Conservation (phyloP, 352 stramenopile genomes). For the Plasmopara muralis region DNA sequence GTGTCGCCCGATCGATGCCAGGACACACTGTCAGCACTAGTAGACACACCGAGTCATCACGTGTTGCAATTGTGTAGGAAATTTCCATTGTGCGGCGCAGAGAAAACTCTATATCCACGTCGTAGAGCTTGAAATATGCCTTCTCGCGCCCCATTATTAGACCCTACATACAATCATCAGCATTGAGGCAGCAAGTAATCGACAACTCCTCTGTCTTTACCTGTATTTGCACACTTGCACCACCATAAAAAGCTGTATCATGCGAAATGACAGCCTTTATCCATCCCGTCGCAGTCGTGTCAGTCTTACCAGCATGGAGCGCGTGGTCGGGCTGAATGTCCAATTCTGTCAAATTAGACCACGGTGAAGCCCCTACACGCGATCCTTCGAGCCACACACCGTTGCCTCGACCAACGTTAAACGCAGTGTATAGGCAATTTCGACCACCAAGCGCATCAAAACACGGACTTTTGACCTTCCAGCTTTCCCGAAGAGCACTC, state of each 20-base stretch:
- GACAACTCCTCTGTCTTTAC: constrained; percentile 4
- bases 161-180: constrained; percentile 16
- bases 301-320: constrained; percentile 22
- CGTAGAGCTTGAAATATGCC: constrained; percentile 38
- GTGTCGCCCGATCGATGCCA: constrained; percentile 29
- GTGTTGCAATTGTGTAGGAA: constrained; percentile 30
- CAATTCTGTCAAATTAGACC: constrained; percentile 34
- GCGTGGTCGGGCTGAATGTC: constrained; percentile 25
- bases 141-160: constrained; percentile 26
- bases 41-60: constrained; percentile 24
- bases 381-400: constrained; percentile 25
- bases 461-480: constrained; percentile 29
- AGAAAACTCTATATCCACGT: constrained; percentile 35
- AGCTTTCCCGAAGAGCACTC: constrained; percentile 22
- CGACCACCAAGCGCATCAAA: constrained; percentile 29
- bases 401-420: constrained; percentile 29
- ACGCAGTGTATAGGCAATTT: constrained; percentile 34
- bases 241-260: constrained; percentile 32
- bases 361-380: constrained; percentile 4
- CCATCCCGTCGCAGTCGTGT: constrained; percentile 21
- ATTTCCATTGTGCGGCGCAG: constrained; percentile 30
- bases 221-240: constrained; percentile 26
- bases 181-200: background rate
- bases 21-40: constrained; percentile 37
- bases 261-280: constrained; percentile 24